Conservation (phyloP, 345 rosid genomes). For the Streptanthus diversifolius region DNA sequence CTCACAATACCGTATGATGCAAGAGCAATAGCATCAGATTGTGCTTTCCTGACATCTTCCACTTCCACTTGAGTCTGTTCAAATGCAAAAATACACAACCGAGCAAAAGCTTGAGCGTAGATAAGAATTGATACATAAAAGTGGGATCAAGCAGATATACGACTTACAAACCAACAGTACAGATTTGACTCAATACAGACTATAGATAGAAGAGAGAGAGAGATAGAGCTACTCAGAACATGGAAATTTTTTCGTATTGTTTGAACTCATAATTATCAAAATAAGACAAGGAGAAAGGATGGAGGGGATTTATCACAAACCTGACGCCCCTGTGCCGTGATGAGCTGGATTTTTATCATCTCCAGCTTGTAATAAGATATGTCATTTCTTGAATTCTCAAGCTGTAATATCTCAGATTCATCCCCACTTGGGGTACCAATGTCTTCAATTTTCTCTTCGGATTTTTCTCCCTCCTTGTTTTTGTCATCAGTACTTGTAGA, state of each 20-base stretch:
- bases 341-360: constrained; percentile 66
- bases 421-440: constrained; percentile 39
- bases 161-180: not conserved
- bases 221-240: not conserved
- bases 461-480: constrained; percentile 34
- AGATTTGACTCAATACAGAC: not conserved
- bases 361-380: constrained; percentile 79
- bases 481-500: constrained; percentile 29
- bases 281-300: not conserved
- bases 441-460: constrained; percentile 42
- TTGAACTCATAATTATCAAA: constrained; percentile 3
- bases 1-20: constrained; percentile 55
- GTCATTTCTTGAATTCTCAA: constrained; percentile 40
- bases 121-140: not conserved
- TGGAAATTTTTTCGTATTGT: not conserved
- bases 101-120: constrained; percentile 19
- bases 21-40: constrained; percentile 73
- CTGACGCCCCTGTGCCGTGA: constrained; percentile 69
- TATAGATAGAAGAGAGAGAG: not conserved
- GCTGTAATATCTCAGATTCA: constrained; percentile 37
- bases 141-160: not conserved
- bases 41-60: constrained; percentile 65
- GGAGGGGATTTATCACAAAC: constrained; percentile 39
- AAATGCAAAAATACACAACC: constrained; percentile 23
- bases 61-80: constrained; percentile 58